Base-by-base conservation (phyloP, 371 early-diverging fungal genomes). In the Gilbertella persicaria region DNA sequence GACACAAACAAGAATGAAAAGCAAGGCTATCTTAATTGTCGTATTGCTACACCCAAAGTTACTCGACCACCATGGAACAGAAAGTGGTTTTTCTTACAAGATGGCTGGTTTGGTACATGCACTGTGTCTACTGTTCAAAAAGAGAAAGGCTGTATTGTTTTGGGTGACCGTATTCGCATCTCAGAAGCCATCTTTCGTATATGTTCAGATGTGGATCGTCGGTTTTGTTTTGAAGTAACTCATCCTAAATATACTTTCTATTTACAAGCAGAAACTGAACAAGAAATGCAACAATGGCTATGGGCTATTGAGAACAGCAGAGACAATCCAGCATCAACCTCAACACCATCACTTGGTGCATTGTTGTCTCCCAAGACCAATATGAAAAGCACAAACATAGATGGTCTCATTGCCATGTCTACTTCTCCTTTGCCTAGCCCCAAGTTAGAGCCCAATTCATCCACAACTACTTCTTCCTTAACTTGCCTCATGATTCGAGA, bases 241-340 rank as follows among this genome's bases (percentile, higher is more conserved):
- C 77, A 78, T 25, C 61, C 69, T 3, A 72, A 75, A 19, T 33
- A 33, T 42, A 29, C 75, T 0, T 73, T 81, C 30, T 30, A 81
- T 21, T 40, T 85, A 12, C 84, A 85, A 61, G 86, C 88, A 3
- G 88, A 86, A 61, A 83, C 79, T 4, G 86, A 87, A 44, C 72
- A 79, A 9, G 87, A 87, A 10, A 59, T 86, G 77, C 60, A 72
- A 41, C 68, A 70, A 23, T 89, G 90, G 90, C 74, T 87, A n/a
- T 55, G 51, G 55, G 43, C 69, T 52, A n/a, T 81, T 72, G 53
- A 84, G 75, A 41, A 75, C 12, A 14, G 33, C 10, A 8, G 13
- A 33, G 13, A 13, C 8, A 10, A 9, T 9, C 8, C 12, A 33
- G 10, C 10, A 2, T 2, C 2, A 3, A 2, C 2, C 6, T 33